Percentiles rank a stretch among this genome's conserved stretches.
Evolutionary conservation across 768 basidiomycete species (phyloP).

Genomic region (Chalciporus pseudorubinellus): DNA sequence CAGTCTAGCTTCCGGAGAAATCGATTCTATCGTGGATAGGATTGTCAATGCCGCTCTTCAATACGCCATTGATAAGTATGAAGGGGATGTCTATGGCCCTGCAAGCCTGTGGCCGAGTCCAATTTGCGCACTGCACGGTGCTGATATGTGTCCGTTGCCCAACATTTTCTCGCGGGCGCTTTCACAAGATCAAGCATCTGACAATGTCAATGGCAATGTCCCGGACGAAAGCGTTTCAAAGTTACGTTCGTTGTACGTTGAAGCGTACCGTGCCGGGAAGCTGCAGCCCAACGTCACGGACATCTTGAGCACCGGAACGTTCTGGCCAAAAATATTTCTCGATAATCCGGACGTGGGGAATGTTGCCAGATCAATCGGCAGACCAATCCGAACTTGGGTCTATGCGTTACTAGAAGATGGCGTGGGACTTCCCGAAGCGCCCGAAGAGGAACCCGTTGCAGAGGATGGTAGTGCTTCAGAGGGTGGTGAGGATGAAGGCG

Average conservation of each 20-base stretch:
- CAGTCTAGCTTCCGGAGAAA: conserved; percentile 56
- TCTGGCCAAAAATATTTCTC: conserved; percentile 72
- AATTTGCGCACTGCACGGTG: conserved; percentile 61
- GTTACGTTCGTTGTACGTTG: conserved; percentile 53
- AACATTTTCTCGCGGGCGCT: conserved; percentile 48
- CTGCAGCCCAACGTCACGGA: conserved; percentile 61
- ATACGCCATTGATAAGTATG: conserved; percentile 68
- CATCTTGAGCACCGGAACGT: conserved; percentile 57
- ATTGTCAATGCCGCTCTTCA: conserved; percentile 74
- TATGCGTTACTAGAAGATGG: conserved; percentile 69
- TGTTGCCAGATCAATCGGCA: conserved; percentile 58
- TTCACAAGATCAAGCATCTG: conserved; percentile 18
- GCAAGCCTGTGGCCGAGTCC: conserved; percentile 52
- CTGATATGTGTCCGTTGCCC: conserved; percentile 54
- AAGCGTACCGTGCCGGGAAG: conserved; percentile 59
- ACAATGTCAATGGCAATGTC: conserved; percentile 7
- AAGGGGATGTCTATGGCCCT: conserved; percentile 38
- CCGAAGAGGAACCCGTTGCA: conserved; percentile 10
- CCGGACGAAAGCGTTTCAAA: conserved; percentile 15
- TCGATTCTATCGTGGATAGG: conserved; percentile 60
- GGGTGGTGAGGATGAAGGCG: conserved; percentile 40
- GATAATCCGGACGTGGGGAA: conserved; percentile 76
- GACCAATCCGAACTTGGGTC: conserved; percentile 61
- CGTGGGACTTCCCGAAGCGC: conserved; percentile 52
- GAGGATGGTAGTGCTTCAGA: conserved; percentile 22